Evolutionary conservation across 2,329 filamentous ascomycete genomes (phyloP), one percentile per base, ranked within the genome.

Genomic region (Hymenoscyphus infarciens): DNA sequence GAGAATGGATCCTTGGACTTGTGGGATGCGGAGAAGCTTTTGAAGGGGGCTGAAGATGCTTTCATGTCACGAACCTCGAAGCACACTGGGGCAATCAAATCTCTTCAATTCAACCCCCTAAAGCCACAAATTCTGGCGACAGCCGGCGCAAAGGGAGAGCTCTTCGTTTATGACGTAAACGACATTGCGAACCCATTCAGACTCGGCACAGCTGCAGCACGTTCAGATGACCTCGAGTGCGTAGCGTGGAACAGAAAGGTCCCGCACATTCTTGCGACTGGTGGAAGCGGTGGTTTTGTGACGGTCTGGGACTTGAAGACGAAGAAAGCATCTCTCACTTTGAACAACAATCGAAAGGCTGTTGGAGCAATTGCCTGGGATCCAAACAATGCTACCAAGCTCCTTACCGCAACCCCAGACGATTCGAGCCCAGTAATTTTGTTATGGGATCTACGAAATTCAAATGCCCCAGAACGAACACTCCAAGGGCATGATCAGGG

Each of bases 221-320:
- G 94, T 74, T 90, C 92, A 45, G 94, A 98, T 72, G 95, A 99
- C 71, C 91, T 98, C 68, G 95, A 98, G 73, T 96, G 93, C 69
- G 82, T 99, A 64, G 94, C 97, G 70, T 99, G 96, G 96, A 99
- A 99, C 78, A 93, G 92, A 74, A 98, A 96, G 79, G 94, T 98
- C 52, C 87, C 94, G 15, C 94, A 99, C 75, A 99, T 99, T 75
- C 80, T 99, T 69, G 95, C 94, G 19, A 98, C 94, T 10, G 95
- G 95, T 68, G 94, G 93, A 74, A 90, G 87, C 66, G 93, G 92
- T 57, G 95, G 95, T 4, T 96, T 98, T 73, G 93, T 98, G 39
- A 98, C 95, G 1, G 94, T 99, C 19, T 99, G 95, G 95, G 95
- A 99, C 78, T 83, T 98, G 68, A 97, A 97, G 81, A 92, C 91